Evolutionary conservation across 768 basidiomycete genomes (phyloP), one percentile per base, ranked within the genome.

Genomic region (Leccinum aurantiacum): DNA sequence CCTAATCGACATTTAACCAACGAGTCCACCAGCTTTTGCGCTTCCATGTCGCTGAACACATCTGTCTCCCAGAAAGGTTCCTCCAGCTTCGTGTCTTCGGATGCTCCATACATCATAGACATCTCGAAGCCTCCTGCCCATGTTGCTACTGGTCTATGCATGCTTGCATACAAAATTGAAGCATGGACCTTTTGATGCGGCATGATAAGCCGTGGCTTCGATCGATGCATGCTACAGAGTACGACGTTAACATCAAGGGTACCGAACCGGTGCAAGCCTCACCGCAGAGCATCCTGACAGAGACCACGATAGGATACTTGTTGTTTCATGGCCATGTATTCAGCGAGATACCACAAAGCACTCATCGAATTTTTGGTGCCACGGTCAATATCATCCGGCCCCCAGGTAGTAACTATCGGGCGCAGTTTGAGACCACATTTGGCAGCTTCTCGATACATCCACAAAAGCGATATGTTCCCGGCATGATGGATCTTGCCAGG

Each of bases 351-450:
- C 64, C 64, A 65, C 8, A 29, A 11, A 2, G 11, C 1, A n/a
- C 9, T 51, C 64, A 65, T 65, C 2, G 64, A 65, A 17, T 65
- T 17, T 35, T 22, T 57, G 25, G 25, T 59, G 14, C 64, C 64
- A 15, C 47, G 59, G 29, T 65, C 62, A 15, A 65, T 31, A 27
- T 65, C 65, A 13, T 59, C 55, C 4, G 65, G 65, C 4, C 61
- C 51, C 62, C 62, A 63, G 22, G 61, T 57, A 24, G 59, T 25
- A 33, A 55, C 64, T 51, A 52, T 63, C 7, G 60, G 61, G 5
- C 57, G 55, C 37, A 74, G 54, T 1, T 58, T 10, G 27, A 51
- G 49, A 29, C 49, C 49, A 51, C 29, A 2, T 11, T 22, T 4
- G 13, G 17, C 22, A 3, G 49, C 49, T 29, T 51, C 49, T 51